Conservation (phyloP, 2,329 filamentous ascomycete species). For the Aureobasidium namibiae region DNA sequence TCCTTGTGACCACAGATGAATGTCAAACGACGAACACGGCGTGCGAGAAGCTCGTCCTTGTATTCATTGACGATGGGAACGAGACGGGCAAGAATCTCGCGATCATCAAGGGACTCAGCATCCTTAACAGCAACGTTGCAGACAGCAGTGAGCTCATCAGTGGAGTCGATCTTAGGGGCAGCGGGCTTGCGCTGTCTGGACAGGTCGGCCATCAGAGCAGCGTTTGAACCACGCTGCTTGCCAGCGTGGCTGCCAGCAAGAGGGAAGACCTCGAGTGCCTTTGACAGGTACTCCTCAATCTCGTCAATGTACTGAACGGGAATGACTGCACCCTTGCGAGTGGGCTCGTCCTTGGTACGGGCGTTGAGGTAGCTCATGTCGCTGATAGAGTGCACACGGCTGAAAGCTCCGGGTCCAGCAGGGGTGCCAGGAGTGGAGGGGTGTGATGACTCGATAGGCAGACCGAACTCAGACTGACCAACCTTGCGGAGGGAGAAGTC, state of each 20-base stretch:
- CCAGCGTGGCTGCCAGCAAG: slow-evolving; percentile 19
- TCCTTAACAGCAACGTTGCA: slow-evolving; percentile 89
- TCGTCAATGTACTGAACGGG: slow-evolving; percentile 92
- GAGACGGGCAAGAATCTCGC: slow-evolving; percentile 70
- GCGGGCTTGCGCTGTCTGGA: slow-evolving; percentile 19
- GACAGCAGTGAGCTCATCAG: slow-evolving; percentile 81
- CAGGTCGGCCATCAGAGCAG: slow-evolving; percentile 42
- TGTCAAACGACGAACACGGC: slow-evolving; percentile 78
- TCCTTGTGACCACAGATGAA: slow-evolving; percentile 95
- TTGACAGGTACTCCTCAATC: slow-evolving; percentile 74
- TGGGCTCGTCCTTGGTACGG: slow-evolving; percentile 63
- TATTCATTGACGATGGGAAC: slow-evolving; percentile 65
- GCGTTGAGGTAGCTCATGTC: slow-evolving; percentile 85
- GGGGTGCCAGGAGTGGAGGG: slow-evolving; percentile 63
- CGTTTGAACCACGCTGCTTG: slow-evolving; percentile 44
- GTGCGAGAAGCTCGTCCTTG: slow-evolving; percentile 74
- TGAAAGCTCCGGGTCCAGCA: slow-evolving; percentile 55
- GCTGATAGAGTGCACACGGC: slow-evolving; percentile 87
- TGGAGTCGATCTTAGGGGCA: slow-evolving; percentile 46
- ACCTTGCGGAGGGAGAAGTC: slow-evolving; percentile 93
- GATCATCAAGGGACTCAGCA: slow-evolving; percentile 73
- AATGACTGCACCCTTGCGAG: slow-evolving; percentile 86
- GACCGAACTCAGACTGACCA: slow-evolving; percentile 80
- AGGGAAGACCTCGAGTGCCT: slow-evolving; percentile 78
- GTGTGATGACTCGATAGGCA: slow-evolving; percentile 68